Evolutionary conservation across 1,139 yeast species (phyloP).

Genomic region (Lodderomyces pseudojiufengensis): DNA sequence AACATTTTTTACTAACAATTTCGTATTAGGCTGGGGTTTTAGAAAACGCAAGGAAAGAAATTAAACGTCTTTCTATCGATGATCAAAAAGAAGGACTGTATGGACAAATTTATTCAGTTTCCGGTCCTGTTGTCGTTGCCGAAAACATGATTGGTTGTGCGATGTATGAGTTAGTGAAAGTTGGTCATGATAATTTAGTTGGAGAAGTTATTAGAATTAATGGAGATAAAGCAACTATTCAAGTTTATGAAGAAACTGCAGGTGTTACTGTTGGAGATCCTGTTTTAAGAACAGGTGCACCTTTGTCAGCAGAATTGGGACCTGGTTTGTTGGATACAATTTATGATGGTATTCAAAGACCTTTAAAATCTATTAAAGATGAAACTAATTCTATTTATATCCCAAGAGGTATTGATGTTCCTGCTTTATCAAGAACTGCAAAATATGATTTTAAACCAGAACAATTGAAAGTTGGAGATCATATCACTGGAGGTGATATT

Average conservation of each 20-base stretch:
- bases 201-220: constrained; percentile 98
- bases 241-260: constrained; percentile 98
- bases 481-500: constrained; percentile 96
- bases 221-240: constrained; percentile 95
- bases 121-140: constrained; percentile 97
- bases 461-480: constrained; percentile 83
- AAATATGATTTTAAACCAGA: constrained; percentile 88
- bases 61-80: constrained; percentile 79
- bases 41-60: constrained; percentile 94
- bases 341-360: constrained; percentile 99
- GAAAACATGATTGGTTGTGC: constrained; percentile 99
- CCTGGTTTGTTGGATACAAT: constrained; percentile 99
- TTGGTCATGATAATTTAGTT: constrained; percentile 93
- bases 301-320: constrained; percentile 95
- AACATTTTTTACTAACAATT: constrained; percentile 3
- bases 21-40: constrained; percentile 80
- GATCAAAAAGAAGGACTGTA: constrained; percentile 75
- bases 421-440: constrained; percentile 78
- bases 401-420: constrained; percentile 98
- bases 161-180: constrained; percentile 96
- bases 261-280: constrained; percentile 99
- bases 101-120: constrained; percentile 88
- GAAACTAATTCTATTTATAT: constrained; percentile 86
- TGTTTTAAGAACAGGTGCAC: constrained; percentile 95
- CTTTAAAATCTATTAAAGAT: constrained; percentile 87